A percentile compares a stretch with the other conserved stretches of the same genome.
Evolutionary conservation across 495 filamentous ascomycete genomes (phyloP).

Genomic region (Daldinia decipiens): DNA sequence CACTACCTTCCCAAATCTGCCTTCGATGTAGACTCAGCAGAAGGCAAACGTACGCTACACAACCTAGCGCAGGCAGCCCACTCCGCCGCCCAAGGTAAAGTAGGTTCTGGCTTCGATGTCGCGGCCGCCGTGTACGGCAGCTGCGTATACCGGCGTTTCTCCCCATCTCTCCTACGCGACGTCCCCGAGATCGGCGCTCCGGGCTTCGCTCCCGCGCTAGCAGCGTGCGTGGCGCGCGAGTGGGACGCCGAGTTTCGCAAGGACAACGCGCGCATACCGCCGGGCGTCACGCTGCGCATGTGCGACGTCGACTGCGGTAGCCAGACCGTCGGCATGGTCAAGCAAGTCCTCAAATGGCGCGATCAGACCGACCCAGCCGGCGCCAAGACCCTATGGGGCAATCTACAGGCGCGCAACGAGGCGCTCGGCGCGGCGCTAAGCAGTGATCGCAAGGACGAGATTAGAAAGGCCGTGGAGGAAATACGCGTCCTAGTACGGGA

Average conservation of each 20-base stretch:
- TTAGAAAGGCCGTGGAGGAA: constrained; percentile 49
- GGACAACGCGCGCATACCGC: constrained; percentile 73
- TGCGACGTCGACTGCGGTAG: constrained; percentile 96
- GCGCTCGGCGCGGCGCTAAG: constrained; percentile 71
- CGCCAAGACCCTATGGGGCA: constrained; percentile 75
- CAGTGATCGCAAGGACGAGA: constrained; percentile 51
- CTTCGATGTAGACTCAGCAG: constrained; percentile 59
- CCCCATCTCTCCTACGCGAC: constrained; percentile 73
- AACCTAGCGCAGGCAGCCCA: constrained; percentile 94
- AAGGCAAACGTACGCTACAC: constrained; percentile 68
- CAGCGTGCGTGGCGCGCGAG: constrained; percentile 67
- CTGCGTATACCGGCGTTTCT: constrained; percentile 91
- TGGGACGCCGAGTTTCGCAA: constrained; percentile 86
- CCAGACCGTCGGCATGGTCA: constrained; percentile 95
- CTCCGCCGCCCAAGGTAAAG: constrained; percentile 95
- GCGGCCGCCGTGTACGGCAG: constrained; percentile 91
- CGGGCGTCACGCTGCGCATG: constrained; percentile 83
- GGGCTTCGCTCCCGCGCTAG: constrained; percentile 73
- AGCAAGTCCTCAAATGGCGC: constrained; percentile 85
- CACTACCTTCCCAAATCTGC: constrained; percentile 75
- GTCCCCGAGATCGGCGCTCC: constrained; percentile 70
- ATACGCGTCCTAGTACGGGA: constrained; percentile 69
- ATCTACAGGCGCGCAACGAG: constrained; percentile 79
- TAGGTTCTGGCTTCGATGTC: constrained; percentile 97
- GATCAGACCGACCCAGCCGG: constrained; percentile 71